Percentiles rank a stretch among this genome's conserved stretches.
Evolutionary conservation across 2,329 filamentous ascomycete species (phyloP).

Genomic region (Cladosporium sp.): DNA sequence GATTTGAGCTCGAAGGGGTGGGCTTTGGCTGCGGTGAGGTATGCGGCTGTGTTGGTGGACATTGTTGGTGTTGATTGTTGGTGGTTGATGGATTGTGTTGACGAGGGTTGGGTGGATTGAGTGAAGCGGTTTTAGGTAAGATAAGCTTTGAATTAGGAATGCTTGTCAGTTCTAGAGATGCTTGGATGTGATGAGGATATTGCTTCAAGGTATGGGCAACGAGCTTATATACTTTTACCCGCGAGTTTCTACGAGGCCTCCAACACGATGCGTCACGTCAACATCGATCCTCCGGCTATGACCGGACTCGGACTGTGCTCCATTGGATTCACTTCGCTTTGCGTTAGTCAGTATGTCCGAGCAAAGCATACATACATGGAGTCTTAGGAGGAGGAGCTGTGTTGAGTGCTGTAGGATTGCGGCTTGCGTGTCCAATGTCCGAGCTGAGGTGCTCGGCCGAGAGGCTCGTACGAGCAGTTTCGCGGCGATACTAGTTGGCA

Average conservation of each 20-base stretch:
- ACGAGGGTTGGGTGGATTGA: background rate
- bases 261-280: background rate
- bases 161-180: background rate
- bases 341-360: background rate
- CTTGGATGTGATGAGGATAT: background rate
- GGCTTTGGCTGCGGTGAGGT: background rate
- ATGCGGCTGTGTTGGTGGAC: conserved; percentile 8
- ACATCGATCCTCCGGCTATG: background rate
- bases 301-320: background rate
- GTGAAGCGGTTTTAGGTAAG: background rate
- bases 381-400: background rate
- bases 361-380: too few species aligned
- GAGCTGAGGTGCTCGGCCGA: background rate
- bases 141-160: background rate
- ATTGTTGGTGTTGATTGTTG: background rate
- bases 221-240: background rate
- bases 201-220: background rate
- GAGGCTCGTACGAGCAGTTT: background rate
- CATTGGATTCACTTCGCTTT: background rate
- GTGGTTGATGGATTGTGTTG: background rate
- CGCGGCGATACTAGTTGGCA: background rate
- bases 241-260: too few species aligned
- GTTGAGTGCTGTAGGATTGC: background rate
- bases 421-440: background rate
- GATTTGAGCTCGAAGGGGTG: conserved; percentile 21